Evolutionary conservation across 768 basidiomycete species (phyloP), one percentile per base, ranked within the genome.

Genomic region (Brasilioporus rufonigricans): DNA sequence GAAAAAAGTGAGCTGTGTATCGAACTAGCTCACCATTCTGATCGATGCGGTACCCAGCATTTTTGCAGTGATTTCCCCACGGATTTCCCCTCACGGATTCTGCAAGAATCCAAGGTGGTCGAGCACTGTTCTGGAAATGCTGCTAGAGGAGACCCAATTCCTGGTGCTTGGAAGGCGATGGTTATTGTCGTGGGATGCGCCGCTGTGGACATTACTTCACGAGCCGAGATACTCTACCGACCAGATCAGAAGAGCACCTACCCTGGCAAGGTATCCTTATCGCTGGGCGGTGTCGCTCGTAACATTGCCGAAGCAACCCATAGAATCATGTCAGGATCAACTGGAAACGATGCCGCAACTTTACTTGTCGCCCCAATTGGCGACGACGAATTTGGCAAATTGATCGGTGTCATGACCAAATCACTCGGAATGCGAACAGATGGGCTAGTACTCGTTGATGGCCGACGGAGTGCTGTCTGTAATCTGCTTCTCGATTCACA

Each of bases 251-350:
- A 84, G 52, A 89, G 93, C 0, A 98, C 95, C 0, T 80, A 80
- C 12, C 93, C 93, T 0, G 97, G 97, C 11, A 74, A 68, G 13
- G 83, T 98, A 24, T 73, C 76, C 16, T 56, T 95, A 36, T 80
- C 87, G 0, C 74, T 91, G 6, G 96, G 96, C 1, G 96, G 96
- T 27, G 96, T 99, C 14, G 94, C 83, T 1, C 85, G 95, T n/a
- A 99, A 99, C 67, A 83, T 99, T 40, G 90, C 95, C 3, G 94
- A 98, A 69, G 91, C 93, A 1, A 80, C 93, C 7, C 85, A 91
- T 66, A 83, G 90, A 27, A 69, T 87, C 6, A 66, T 85, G 56
- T 64, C 73, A 40, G 57, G 45, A 36, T 69, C 71, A 8, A 61
- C 71, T 10, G 60, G 63, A 19, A 55, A 52, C 13, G 52, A 63